Evolutionary conservation across 441 rosid species (phyloP), one percentile per base, ranked within the genome.

Genomic region (Pelargonium australe): DNA sequence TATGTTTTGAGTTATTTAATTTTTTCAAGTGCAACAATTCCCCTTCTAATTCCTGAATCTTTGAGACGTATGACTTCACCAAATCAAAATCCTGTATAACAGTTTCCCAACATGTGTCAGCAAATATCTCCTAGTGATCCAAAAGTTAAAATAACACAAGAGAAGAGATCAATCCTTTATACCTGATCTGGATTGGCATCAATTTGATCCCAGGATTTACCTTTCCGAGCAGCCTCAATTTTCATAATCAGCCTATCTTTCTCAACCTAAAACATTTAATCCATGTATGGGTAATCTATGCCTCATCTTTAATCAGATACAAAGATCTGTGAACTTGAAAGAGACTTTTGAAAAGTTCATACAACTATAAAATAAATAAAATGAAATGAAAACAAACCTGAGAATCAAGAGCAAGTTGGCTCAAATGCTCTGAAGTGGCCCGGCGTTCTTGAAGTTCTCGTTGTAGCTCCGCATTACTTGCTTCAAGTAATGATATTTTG

Each of bases 11-110:
- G 55, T 75, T 83, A 68, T 81, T 75, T 43, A 72, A 76, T 70
- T 70, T 88, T 84, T 80, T 88, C 51, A 85, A 40, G 62, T 80
- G 86, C 74, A 87, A 68, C 77, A 95, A 66, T 75, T 95, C 96
- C 72, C 91, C 93, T 82, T 92, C 99, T 70, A 92, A 82, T 70
- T 89, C 96, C 81, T 95, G 97, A 83, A 92, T 90, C 85, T 86
- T 92, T 40, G 84, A 82, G 61, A 95, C 86, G 71, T 95, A 87
- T 66, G 73, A 80, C 67, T 82, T 92, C 67, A 95, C 60, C 84
- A 95, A 79, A 83, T 86, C 87, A 77, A 68, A 75, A 69, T 84
- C 97, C 99, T 95, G 83, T 65, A 76, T 70, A 8, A 67, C 25
- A 67, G 68, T 72, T 68, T 57, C 23, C 62, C 71, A 70, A 37